phyloP scores from a whole-genome alignment of 2,329 filamentous ascomycete species.

The Phaeosphaeria sp. region DNA sequence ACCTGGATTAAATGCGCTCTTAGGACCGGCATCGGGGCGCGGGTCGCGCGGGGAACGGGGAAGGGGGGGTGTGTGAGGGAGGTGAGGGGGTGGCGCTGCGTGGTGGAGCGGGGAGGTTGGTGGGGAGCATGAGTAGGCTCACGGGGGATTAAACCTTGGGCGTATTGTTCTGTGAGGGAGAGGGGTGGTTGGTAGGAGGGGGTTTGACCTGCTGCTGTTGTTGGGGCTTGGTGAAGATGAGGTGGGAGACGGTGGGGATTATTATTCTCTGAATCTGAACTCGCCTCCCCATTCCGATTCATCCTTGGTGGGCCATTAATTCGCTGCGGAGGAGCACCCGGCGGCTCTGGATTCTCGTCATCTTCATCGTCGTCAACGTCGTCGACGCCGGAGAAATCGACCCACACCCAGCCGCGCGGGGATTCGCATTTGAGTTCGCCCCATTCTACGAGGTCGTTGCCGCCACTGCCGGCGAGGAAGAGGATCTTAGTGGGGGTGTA shows the following conservation, averaged over 20 bases:
- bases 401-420: slow-evolving; percentile 89
- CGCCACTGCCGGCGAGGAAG: slow-evolving; percentile 87
- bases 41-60: slow-evolving; percentile 4
- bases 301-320: neutral
- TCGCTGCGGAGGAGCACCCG: neutral
- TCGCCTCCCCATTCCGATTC: neutral
- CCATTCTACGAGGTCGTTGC: slow-evolving; percentile 91
- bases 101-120: slow-evolving; percentile 1
- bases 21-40: slow-evolving; percentile 66
- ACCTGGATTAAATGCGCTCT: slow-evolving; percentile 91
- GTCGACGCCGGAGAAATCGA: slow-evolving; percentile 71
- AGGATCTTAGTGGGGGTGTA: slow-evolving; percentile 95
- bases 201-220: too few species aligned
- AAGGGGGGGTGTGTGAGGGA: slow-evolving; percentile 1
- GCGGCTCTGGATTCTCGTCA: slow-evolving; percentile 11
- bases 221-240: neutral
- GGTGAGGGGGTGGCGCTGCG: slow-evolving; percentile 2
- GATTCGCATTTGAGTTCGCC: slow-evolving; percentile 78
- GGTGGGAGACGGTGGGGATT: slow-evolving; percentile 1
- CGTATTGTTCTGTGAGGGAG: too few species aligned
- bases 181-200: slow-evolving; percentile 1
- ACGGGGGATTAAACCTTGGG: too few species aligned
- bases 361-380: slow-evolving; percentile 27
- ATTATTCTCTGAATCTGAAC: neutral
- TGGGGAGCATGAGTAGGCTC: too few species aligned